These are phyloP conservation scores for Apodospora peruviana DNA, from an alignment of 495 filamentous ascomycete species.

Conservation along the genomic window DNA sequence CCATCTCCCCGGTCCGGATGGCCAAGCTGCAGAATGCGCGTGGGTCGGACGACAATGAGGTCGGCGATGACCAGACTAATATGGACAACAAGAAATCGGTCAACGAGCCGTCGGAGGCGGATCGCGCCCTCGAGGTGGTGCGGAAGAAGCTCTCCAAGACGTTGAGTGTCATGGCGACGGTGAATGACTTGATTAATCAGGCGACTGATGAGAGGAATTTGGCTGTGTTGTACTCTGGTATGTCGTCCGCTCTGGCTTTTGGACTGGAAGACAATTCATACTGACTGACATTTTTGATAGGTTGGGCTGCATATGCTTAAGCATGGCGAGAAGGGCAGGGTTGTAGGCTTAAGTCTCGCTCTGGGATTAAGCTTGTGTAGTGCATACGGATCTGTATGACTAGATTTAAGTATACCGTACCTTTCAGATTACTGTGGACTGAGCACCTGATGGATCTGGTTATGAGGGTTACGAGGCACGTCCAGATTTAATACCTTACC, in stretches of 20 bases:
- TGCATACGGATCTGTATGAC: too few species aligned
- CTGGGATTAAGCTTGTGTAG: neutral
- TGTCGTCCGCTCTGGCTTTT: slow-evolving; percentile 20
- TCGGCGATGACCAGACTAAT: slow-evolving; percentile 22
- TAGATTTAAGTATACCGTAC: too few species aligned
- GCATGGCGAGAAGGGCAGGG: neutral
- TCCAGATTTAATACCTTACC: too few species aligned
- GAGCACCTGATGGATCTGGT: too few species aligned
- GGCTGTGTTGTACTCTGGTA: slow-evolving; percentile 86
- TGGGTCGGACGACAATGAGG: slow-evolving; percentile 22
- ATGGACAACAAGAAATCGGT: slow-evolving; percentile 11
- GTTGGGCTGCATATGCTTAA: slow-evolving; percentile 66
- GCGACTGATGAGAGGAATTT: slow-evolving; percentile 90
- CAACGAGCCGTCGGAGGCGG: slow-evolving; percentile 85
- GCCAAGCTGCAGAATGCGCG: slow-evolving; percentile 51
- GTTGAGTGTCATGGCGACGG: slow-evolving; percentile 86
- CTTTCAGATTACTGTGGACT: too few species aligned
- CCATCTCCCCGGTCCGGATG: slow-evolving; percentile 81
- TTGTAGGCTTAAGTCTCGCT: neutral
- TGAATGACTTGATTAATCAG: slow-evolving; percentile 95
- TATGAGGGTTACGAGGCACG: too few species aligned
- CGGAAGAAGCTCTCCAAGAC: slow-evolving; percentile 91
- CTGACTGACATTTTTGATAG: slow-evolving; percentile 21
- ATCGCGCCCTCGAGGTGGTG: slow-evolving; percentile 85
- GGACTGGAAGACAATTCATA: neutral